Evolutionary conservation across 2,329 filamentous ascomycete species (phyloP).

Genomic region (Exophiala sp.): DNA sequence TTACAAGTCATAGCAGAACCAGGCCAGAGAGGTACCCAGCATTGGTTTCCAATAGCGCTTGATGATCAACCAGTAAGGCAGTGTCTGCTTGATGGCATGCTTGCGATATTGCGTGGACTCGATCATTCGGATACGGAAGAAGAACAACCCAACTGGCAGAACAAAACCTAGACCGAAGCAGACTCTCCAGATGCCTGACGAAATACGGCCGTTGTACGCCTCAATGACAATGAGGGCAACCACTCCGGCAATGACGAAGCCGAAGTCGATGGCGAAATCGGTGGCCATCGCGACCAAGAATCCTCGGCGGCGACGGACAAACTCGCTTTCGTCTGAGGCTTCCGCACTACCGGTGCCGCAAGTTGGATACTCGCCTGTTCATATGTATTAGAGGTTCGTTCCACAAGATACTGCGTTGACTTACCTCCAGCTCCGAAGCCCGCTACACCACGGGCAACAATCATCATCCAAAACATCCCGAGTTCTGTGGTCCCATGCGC

Average conservation of each 20-base stretch:
- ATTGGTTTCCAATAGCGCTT: constrained; percentile 65
- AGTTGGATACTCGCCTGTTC: constrained; percentile 38
- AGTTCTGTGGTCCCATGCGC: constrained; percentile 39
- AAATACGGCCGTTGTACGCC: constrained; percentile 59
- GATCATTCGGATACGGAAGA: constrained; percentile 67
- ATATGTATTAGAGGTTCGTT: constrained; percentile 32
- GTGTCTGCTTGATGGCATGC: constrained; percentile 63
- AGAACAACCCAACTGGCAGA: constrained; percentile 69
- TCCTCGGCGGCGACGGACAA: constrained; percentile 79
- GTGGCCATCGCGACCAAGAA: constrained; percentile 78
- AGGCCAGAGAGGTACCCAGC: constrained; percentile 47
- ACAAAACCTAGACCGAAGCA: constrained; percentile 75
- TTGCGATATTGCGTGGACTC: constrained; percentile 74
- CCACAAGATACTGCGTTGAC: constrained; percentile 25
- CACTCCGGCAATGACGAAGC: constrained; percentile 76
- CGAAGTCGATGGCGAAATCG: constrained; percentile 80
- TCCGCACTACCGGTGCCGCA: constrained; percentile 82
- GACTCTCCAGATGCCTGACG: constrained; percentile 75
- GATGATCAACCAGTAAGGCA: constrained; percentile 49
- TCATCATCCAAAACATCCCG: constrained; percentile 53
- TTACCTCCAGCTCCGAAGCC: constrained; percentile 49
- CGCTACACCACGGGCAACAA: constrained; percentile 72
- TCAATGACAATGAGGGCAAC: constrained; percentile 65
- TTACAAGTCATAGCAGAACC: constrained; percentile 54
- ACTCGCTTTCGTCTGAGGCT: constrained; percentile 74